phyloP scores from a whole-genome alignment of 1,284 basidiomycete genomes.

The Ustilago hordei region DNA sequence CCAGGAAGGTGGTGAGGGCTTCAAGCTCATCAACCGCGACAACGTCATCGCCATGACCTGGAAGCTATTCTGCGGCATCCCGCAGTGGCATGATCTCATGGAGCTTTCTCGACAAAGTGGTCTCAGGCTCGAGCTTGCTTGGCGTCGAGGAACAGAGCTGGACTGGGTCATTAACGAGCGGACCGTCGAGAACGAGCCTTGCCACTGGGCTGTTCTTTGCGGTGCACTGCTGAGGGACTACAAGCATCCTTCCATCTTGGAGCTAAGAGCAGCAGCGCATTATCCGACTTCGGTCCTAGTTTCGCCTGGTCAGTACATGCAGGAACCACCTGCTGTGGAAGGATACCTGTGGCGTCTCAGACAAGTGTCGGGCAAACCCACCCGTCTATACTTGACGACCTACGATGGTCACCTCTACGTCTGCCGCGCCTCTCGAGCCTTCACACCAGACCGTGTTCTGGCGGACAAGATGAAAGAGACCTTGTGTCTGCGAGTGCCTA shows the following conservation, averaged over 20 bases:
- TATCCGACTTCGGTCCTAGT: constrained; percentile 74
- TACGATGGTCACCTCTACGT: constrained; percentile 82
- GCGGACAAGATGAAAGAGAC: constrained; percentile 70
- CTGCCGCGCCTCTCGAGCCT: constrained; percentile 73
- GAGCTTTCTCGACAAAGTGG: constrained; percentile 74
- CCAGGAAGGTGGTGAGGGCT: constrained; percentile 68
- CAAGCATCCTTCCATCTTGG: constrained; percentile 73
- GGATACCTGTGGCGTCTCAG: constrained; percentile 80
- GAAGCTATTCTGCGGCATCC: constrained; percentile 73
- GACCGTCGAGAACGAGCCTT: constrained; percentile 76
- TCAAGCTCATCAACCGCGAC: constrained; percentile 74
- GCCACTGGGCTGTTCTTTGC: constrained; percentile 80
- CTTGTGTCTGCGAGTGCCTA: constrained; percentile 41
- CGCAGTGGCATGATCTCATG: constrained; percentile 77
- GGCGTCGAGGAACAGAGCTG: constrained; percentile 78
- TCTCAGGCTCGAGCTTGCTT: constrained; percentile 78
- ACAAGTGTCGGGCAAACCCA: constrained; percentile 75
- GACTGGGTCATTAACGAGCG: constrained; percentile 83
- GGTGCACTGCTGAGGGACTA: constrained; percentile 78
- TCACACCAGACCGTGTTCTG: constrained; percentile 77
- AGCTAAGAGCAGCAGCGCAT: constrained; percentile 80
- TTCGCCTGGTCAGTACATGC: constrained; percentile 74
- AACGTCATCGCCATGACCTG: constrained; percentile 74
- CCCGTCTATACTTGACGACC: constrained; percentile 78
- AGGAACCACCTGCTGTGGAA: constrained; percentile 81